Conservation (phyloP, 2,329 filamentous ascomycete genomes). For the Phialophora expanda region DNA sequence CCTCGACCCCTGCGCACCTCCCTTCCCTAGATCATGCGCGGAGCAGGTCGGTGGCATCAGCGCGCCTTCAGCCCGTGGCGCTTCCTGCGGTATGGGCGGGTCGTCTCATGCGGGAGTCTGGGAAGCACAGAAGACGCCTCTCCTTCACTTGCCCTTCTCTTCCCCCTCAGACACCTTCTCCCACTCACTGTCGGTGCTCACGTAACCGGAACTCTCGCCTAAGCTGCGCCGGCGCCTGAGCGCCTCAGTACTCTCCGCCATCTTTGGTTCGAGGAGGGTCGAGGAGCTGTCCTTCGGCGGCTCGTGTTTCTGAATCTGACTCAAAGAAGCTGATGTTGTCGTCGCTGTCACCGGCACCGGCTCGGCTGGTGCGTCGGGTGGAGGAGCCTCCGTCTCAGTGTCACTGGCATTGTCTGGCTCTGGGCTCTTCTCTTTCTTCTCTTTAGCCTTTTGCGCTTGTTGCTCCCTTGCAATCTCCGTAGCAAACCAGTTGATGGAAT, state of each 20-base stretch:
- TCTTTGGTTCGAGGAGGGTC: constrained; percentile 53
- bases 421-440: constrained; percentile 52
- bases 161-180: constrained; percentile 75
- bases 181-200: constrained; percentile 95
- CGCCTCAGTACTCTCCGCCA: constrained; percentile 47
- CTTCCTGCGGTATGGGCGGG: not conserved
- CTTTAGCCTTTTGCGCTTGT: constrained; percentile 53
- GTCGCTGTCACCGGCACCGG: constrained; percentile 10
- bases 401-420: constrained; percentile 40
- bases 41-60: not conserved
- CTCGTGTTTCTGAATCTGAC: constrained; percentile 30
- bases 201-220: constrained; percentile 59
- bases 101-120: not conserved
- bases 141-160: constrained; percentile 55
- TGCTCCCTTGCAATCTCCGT: constrained; percentile 62
- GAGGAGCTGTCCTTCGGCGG: constrained; percentile 25
- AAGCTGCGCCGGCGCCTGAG: constrained; percentile 54
- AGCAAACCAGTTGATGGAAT: constrained; percentile 96
- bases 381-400: constrained; percentile 48
- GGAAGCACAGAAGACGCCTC: not conserved
- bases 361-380: constrained; percentile 1
- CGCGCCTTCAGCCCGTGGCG: not conserved
- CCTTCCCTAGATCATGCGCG: not conserved
- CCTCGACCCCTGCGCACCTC: not conserved
- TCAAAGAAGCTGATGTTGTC: constrained; percentile 25